Evolutionary conservation across 2,329 filamentous ascomycete species (phyloP).

Genomic region (Phaeosphaeria sp.): DNA sequence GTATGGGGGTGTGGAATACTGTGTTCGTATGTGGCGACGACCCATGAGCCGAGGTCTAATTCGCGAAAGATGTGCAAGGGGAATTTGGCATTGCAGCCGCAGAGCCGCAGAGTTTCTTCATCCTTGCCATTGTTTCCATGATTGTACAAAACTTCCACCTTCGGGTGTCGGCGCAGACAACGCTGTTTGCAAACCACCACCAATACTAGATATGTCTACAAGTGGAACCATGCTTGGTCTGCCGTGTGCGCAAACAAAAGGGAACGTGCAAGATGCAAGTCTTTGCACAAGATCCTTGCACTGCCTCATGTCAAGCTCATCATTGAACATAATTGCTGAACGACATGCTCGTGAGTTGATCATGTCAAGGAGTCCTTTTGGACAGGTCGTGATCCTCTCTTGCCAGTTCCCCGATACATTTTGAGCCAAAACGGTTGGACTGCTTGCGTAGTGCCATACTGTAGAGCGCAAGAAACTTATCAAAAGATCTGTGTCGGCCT

Average conservation of each 20-base stretch:
- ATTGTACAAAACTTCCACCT: not conserved
- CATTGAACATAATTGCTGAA: constrained; percentile 88
- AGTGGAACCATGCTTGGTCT: constrained; percentile 60
- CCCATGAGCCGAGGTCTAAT: too few relatives aligned
- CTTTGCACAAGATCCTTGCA: constrained; percentile 65
- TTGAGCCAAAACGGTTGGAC: constrained; percentile 5
- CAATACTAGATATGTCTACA: constrained; percentile 30
- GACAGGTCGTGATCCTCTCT: constrained; percentile 70
- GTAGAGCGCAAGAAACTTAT: constrained; percentile 78
- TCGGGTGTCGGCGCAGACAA: not conserved
- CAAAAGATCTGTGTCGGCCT: constrained; percentile 72
- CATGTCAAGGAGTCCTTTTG: constrained; percentile 76
- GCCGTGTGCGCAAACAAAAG: constrained; percentile 86
- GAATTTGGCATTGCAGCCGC: not conserved
- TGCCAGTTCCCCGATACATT: constrained; percentile 59
- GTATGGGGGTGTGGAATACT: too few relatives aligned
- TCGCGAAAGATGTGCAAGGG: not conserved
- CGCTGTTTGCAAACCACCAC: not conserved
- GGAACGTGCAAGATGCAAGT: constrained; percentile 71
- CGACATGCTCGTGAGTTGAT: constrained; percentile 78
- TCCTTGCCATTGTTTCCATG: constrained; percentile 15
- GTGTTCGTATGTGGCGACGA: too few relatives aligned
- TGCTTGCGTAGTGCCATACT: constrained; percentile 65
- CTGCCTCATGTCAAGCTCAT: constrained; percentile 64
- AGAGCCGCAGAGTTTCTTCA: not conserved